phyloP scores from a whole-genome alignment of 768 basidiomycete species.

The Boletus sp. region DNA sequence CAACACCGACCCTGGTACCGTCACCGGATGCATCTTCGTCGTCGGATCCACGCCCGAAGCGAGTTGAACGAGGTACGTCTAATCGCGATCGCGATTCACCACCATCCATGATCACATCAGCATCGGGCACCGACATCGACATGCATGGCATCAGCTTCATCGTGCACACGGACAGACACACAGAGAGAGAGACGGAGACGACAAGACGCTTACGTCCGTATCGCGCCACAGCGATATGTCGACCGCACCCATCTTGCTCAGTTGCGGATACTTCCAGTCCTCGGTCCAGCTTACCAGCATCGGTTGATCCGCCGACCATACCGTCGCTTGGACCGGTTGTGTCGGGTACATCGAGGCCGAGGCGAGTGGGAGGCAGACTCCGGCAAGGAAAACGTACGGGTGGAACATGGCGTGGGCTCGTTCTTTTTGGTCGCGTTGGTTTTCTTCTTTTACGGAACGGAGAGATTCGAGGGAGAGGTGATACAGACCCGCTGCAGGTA shows the following conservation, averaged over 20 bases:
- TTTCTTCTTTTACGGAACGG: no score
- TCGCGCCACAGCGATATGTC: conserved; percentile 46
- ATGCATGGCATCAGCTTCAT: conserved; percentile 5
- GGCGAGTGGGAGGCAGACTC: conserved; percentile 11
- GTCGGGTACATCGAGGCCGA: conserved; percentile 49
- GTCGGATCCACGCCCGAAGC: conserved; percentile 41
- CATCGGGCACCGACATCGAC: neutral
- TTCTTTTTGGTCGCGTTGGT: neutral
- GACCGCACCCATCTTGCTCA: conserved; percentile 41
- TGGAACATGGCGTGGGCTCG: conserved; percentile 5
- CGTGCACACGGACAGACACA: neutral
- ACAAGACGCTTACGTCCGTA: conserved; percentile 34
- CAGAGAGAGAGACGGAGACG: neutral
- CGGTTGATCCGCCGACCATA: conserved; percentile 42
- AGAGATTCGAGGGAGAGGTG: no score
- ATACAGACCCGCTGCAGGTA: conserved; percentile 31
- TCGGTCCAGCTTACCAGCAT: conserved; percentile 50
- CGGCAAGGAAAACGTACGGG: neutral
- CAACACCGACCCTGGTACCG: conserved; percentile 28
- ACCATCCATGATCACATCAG: neutral
- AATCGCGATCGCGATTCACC: neutral
- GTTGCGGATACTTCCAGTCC: conserved; percentile 37
- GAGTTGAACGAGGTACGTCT: conserved; percentile 42
- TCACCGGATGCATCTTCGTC: conserved; percentile 20
- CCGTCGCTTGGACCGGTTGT: conserved; percentile 43